Conservation (phyloP, 208 protist species). For the Trypanosoma platydactyli region DNA sequence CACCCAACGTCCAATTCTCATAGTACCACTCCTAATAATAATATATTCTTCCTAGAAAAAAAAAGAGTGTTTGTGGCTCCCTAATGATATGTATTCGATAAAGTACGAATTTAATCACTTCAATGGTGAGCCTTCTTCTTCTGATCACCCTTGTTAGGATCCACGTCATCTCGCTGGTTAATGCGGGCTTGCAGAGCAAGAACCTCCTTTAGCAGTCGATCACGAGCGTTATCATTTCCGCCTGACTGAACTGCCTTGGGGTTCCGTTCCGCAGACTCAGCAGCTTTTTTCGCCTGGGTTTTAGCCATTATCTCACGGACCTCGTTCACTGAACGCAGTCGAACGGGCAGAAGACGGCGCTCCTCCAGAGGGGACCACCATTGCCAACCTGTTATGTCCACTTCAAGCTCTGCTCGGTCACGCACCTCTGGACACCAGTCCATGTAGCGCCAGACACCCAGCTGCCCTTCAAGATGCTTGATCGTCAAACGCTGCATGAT, state of each 20-base stretch:
- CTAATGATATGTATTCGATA: conserved; percentile 17
- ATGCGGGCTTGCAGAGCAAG: conserved; percentile 88
- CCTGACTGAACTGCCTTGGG: conserved; percentile 44
- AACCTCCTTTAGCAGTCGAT: conserved; percentile 89
- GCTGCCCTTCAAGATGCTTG: conserved; percentile 91
- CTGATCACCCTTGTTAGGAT: conserved; percentile 25
- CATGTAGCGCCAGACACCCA: conserved; percentile 92
- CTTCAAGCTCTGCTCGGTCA: conserved; percentile 89
- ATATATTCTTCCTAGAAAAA: conserved; percentile 7
- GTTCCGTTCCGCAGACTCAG: conserved; percentile 49
- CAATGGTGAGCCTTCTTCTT: conserved; percentile 77
- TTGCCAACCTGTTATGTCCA: conserved; percentile 84
- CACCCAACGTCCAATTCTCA: no score
- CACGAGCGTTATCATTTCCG: conserved; percentile 69
- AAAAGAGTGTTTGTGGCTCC: neutral
- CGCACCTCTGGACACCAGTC: conserved; percentile 93
- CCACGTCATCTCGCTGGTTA: conserved; percentile 78
- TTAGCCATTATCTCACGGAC: conserved; percentile 88
- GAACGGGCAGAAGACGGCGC: conserved; percentile 82
- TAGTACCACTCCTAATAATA: no score
- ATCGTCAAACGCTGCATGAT: conserved; percentile 93
- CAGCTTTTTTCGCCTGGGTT: conserved; percentile 75
- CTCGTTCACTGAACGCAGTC: conserved; percentile 88
- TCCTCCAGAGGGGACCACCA: conserved; percentile 89
- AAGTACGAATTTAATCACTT: neutral